A percentile compares a stretch with the other conserved stretches of the same genome.
Conservation (phyloP, 192 early-diverging fungal genomes). For the Rhizoclosmatium sp. region DNA sequence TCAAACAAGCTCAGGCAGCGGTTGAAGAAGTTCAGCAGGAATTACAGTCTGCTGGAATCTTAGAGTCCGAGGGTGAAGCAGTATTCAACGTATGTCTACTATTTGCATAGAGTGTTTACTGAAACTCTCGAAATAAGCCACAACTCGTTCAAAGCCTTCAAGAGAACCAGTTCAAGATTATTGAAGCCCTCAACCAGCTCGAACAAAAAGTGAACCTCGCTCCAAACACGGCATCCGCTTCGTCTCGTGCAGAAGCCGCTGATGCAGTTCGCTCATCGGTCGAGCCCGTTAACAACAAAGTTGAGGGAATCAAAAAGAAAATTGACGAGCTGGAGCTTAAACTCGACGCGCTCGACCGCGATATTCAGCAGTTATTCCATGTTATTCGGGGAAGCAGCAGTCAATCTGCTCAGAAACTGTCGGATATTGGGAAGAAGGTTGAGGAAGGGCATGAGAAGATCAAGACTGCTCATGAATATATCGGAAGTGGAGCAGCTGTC, state of each 20-base stretch:
- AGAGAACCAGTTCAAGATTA: constrained; percentile 63
- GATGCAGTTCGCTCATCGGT: constrained; percentile 17
- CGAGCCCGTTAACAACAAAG: constrained; percentile 28
- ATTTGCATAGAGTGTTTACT: neutral
- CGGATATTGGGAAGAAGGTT: constrained; percentile 26
- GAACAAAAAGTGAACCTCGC: constrained; percentile 41
- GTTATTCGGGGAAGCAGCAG: constrained; percentile 23
- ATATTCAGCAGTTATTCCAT: constrained; percentile 31
- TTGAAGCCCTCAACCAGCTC: constrained; percentile 57
- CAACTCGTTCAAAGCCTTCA: constrained; percentile 46
- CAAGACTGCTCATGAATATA: constrained; percentile 14
- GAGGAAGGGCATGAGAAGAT: constrained; percentile 31
- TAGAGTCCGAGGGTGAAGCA: constrained; percentile 23
- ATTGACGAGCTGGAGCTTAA: constrained; percentile 32
- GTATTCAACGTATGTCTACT: constrained; percentile 32
- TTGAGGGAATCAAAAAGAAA: constrained; percentile 30
- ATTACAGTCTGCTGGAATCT: constrained; percentile 13
- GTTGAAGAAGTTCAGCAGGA: constrained; percentile 40
- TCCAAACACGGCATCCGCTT: constrained; percentile 8
- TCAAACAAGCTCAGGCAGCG: constrained; percentile 44
- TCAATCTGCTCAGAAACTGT: constrained; percentile 14
- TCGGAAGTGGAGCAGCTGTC: neutral
- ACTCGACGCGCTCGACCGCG: constrained; percentile 27
- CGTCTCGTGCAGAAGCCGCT: constrained; percentile 1
- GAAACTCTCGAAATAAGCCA: constrained; percentile 24